Base-by-base conservation (phyloP, 116 monocot genomes). In the Dioscorea cayenensis region DNA sequence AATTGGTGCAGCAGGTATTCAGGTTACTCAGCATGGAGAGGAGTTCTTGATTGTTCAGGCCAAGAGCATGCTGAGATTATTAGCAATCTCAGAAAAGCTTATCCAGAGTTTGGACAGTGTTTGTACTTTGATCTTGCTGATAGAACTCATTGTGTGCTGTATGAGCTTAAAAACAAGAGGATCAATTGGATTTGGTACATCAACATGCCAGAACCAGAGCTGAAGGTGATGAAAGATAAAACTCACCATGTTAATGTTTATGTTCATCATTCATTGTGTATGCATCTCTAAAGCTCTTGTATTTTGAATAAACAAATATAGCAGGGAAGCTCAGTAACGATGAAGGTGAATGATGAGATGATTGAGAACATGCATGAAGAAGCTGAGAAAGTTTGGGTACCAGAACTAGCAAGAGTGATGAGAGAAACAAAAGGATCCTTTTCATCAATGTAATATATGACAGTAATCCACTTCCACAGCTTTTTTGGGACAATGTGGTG, bases 111-210 rank as follows among this genome's bases (percentile, higher is more conserved):
- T 27, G 91, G 89, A 14, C 63, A 84, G 25, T 91, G 91, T 66
- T 70, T 95, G 59, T 91, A 88, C 65, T 95, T 95, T 74, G 89
- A 95, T 79, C 64, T 95, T 6, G 86, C 83, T 2, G 21, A 76
- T 50, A 64, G 65, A 73, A 89, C 86, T 18, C 95, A 95, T 36
- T 76, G 64, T 35, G 95, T 95, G 36, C 79, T 95, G 65, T 95
- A 91, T 64, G 91, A 95, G 73, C 81, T 95, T 62, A 77, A 77
- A 65, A 59, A 74, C 49, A 84, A 83, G 36, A 80, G 83, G 76
- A 72, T 95, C 59, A 91, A 95, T 63, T 95, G 95, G 89, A 66
- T 95, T 63, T 89, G 91, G 92, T 95, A 95, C 65, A 63, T 87
- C 71, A 87, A 87, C 66, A 77, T 76, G 67, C 83, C 85, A 8